Evolutionary conservation across 139 green algal genomes (phyloP).

Genomic region (Parachlorella kessleri): DNA sequence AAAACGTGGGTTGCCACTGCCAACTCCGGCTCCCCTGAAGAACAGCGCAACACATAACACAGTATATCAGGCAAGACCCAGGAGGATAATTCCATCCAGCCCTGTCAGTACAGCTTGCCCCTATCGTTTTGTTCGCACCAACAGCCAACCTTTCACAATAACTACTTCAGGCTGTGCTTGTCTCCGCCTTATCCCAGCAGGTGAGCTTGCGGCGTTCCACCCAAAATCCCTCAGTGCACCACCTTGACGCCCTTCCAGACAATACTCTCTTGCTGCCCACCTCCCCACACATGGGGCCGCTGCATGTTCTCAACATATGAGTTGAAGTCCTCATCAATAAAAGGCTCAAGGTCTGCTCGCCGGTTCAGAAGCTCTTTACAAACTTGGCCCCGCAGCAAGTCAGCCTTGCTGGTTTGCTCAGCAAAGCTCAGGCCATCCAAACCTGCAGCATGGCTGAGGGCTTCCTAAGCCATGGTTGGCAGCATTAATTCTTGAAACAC

Average conservation of each 20-base stretch:
- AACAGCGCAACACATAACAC: neutral
- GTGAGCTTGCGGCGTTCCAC: too few species aligned
- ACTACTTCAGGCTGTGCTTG: too few species aligned
- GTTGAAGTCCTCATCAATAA: conserved; percentile 33
- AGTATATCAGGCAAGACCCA: neutral
- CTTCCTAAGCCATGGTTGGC: too few species aligned
- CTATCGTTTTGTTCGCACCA: too few species aligned
- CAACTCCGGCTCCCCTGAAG: conserved; percentile 34
- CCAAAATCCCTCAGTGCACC: too few species aligned
- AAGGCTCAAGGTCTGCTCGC: conserved; percentile 18
- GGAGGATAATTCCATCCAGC: too few species aligned
- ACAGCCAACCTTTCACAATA: too few species aligned
- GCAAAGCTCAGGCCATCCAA: neutral
- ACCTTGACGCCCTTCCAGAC: neutral
- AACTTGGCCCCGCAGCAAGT: conserved; percentile 8
- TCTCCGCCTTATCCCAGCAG: too few species aligned
- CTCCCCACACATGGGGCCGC: conserved; percentile 19
- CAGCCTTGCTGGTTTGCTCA: conserved; percentile 4
- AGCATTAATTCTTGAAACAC: too few species aligned
- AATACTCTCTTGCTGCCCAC: neutral
- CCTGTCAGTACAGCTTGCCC: too few species aligned
- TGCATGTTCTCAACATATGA: conserved; percentile 31
- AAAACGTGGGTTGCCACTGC: conserved; percentile 26
- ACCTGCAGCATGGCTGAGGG: neutral
- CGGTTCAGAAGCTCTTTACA: conserved; percentile 27